phyloP scores from a whole-genome alignment of 371 early-diverging fungal genomes.

The Umbelopsis sp. region DNA sequence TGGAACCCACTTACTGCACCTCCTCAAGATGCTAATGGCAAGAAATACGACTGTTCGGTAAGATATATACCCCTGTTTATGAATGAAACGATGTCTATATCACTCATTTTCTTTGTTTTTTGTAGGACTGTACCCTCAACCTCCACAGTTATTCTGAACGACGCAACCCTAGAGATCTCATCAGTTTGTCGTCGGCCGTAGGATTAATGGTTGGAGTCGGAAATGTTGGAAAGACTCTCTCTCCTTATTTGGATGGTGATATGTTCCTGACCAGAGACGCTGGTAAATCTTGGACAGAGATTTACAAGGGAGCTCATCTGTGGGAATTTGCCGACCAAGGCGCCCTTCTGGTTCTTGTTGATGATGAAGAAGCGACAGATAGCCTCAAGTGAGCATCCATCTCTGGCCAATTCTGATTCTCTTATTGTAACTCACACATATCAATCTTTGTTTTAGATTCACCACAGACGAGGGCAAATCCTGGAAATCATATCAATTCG shows the following conservation, averaged over 20 bases:
- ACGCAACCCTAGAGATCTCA: constrained; percentile 74
- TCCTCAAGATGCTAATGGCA: constrained; percentile 50
- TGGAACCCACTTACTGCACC: constrained; percentile 73
- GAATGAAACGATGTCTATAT: too few relatives aligned
- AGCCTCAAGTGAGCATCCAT: constrained; percentile 54
- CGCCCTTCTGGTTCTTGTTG: constrained; percentile 69
- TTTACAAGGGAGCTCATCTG: constrained; percentile 74
- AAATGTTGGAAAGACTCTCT: constrained; percentile 78
- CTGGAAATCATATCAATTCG: constrained; percentile 63
- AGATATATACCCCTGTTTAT: too few relatives aligned
- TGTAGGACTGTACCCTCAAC: constrained; percentile 64
- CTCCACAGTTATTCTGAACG: constrained; percentile 85
- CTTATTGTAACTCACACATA: neutral
- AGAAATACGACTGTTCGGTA: constrained; percentile 30
- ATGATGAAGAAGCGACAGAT: constrained; percentile 78
- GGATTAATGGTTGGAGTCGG: constrained; percentile 94
- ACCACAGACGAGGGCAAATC: constrained; percentile 67
- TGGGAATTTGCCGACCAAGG: constrained; percentile 92
- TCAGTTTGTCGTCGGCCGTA: constrained; percentile 78
- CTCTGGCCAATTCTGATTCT: constrained; percentile 12
- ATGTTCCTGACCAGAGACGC: constrained; percentile 88
- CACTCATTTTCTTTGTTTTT: too few relatives aligned
- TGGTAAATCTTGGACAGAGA: constrained; percentile 77
- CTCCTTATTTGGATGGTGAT: constrained; percentile 70
- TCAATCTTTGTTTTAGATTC: constrained; percentile 24